Evolutionary conservation across 2,329 filamentous ascomycete genomes (phyloP), one percentile per base, ranked within the genome.

Genomic region (Nemania bipapillata): DNA sequence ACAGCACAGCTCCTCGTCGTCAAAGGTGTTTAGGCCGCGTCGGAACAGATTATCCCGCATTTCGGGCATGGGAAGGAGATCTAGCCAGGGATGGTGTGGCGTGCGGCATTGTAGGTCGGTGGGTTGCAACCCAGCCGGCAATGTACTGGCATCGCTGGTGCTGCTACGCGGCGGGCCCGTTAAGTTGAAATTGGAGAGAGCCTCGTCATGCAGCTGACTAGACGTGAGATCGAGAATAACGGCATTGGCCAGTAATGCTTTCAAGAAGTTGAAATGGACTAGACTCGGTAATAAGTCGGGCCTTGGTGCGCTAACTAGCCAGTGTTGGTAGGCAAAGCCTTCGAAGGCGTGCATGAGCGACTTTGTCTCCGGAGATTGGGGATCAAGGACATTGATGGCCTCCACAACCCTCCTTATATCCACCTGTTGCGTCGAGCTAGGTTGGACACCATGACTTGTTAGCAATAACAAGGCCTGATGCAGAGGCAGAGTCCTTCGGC

Each of bases 31-130:
- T 1, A 49, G 2, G 15, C 70, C 56, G 54, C 15, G 17, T 8
- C 55, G 61, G 1, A 81, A 58, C 4, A 80, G 55, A 56, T 79
- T 80, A n/a, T 81, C 76, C 4, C 80, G 72, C 66, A 81, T 74
- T 17, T 55, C 63, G 3, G 80, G 75, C 9, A 80, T 73, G 1
- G 80, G 80, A 28, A 81, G 72, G 0, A 81, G 69, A 71, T 81
- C 80, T 6, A 81, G 63, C 77, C 80, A 82, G 1, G 79, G 78
- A 47, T 80, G 78, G 49, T 81, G 80, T 1, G 68, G 59, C 0
- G 74, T 68, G 1, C 70, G 55, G 30, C 72, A 66, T 63, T 81
- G 79, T n/a, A 79, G 66, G 1, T 65, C 63, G 5, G 78, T 80
- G 1, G 79, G 79, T 4, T 64, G 70, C 3, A 80, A 71, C 4